phyloP scores from a whole-genome alignment of 352 stramenopile genomes.

The Saprolegnia diclina region DNA sequence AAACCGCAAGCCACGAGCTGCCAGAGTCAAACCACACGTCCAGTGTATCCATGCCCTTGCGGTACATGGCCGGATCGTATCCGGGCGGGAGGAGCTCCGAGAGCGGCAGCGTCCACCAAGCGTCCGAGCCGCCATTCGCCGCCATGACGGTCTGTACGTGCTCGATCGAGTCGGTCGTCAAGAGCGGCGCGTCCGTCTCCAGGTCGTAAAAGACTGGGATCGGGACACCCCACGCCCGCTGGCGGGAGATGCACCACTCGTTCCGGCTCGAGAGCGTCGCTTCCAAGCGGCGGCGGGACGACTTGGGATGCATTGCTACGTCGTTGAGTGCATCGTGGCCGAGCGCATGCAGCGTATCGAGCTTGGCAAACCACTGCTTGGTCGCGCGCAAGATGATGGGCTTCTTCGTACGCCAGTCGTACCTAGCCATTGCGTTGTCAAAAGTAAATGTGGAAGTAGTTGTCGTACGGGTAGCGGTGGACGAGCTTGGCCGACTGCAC shows the following conservation, averaged over 20 bases:
- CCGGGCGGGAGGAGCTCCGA: conserved; percentile 54
- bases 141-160: conserved; percentile 67
- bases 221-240: conserved; percentile 96
- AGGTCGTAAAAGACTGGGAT: conserved; percentile 98
- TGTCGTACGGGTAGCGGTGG: conserved; percentile 86
- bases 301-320: conserved; percentile 91
- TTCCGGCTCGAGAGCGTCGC: conserved; percentile 84
- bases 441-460: too few species aligned
- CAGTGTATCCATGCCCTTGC: conserved; percentile 96
- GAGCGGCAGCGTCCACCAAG: conserved; percentile 92
- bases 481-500: conserved; percentile 84
- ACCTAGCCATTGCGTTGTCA: too few species aligned
- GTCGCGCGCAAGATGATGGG: conserved; percentile 97
- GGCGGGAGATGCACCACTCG: conserved; percentile 99
- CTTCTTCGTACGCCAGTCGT: conserved; percentile 99
- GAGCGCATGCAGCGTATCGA: conserved; percentile 89
- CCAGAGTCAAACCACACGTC: conserved; percentile 99
- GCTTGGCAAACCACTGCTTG: conserved; percentile 97
- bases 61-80: conserved; percentile 84
- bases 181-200: conserved; percentile 80
- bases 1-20: conserved; percentile 66
- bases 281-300: conserved; percentile 72
- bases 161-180: conserved; percentile 88
- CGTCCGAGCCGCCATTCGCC: conserved; percentile 87
- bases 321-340: conserved; percentile 48